A percentile compares a stretch with the other conserved stretches of the same genome.
These are phyloP conservation scores for Xylaria sp. DNA, from an alignment of 2,329 filamentous ascomycete genomes.

Conservation along the genomic window DNA sequence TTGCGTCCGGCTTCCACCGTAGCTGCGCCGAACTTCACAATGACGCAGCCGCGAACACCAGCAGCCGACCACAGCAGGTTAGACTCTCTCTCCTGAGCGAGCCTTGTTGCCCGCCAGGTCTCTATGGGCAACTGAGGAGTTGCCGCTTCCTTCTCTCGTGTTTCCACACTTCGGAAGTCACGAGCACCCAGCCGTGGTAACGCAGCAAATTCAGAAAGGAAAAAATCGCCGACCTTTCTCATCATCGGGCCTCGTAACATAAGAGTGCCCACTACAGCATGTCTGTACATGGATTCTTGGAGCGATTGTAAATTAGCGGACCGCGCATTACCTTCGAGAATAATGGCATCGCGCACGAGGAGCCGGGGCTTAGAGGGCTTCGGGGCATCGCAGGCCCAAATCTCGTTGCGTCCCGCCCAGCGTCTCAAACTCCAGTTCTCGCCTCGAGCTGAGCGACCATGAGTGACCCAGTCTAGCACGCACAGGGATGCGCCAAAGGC, in stretches of 20 bases:
- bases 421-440: conserved; percentile 87
- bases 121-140: conserved; percentile 55
- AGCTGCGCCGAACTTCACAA: conserved; percentile 89
- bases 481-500: conserved; percentile 72
- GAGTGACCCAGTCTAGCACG: conserved; percentile 92
- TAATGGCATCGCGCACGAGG: conserved; percentile 85
- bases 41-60: conserved; percentile 80
- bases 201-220: conserved; percentile 80
- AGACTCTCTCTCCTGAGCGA: conserved; percentile 67
- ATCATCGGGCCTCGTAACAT: conserved; percentile 81
- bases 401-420: conserved; percentile 88
- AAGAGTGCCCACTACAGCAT: conserved; percentile 85
- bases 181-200: conserved; percentile 85
- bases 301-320: conserved; percentile 56
- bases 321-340: conserved; percentile 70
- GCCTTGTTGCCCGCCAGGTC: conserved; percentile 65
- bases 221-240: conserved; percentile 74
- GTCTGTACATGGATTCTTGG: conserved; percentile 74
- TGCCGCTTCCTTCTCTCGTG: conserved; percentile 54
- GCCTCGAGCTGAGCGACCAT: conserved; percentile 83
- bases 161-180: conserved; percentile 73
- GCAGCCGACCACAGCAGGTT: conserved; percentile 85
- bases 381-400: conserved; percentile 66
- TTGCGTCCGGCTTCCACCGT: conserved; percentile 82
- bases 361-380: conserved; percentile 63